phyloP scores from a whole-genome alignment of 1,139 yeast species.

The Yamadazyma taylorii region DNA sequence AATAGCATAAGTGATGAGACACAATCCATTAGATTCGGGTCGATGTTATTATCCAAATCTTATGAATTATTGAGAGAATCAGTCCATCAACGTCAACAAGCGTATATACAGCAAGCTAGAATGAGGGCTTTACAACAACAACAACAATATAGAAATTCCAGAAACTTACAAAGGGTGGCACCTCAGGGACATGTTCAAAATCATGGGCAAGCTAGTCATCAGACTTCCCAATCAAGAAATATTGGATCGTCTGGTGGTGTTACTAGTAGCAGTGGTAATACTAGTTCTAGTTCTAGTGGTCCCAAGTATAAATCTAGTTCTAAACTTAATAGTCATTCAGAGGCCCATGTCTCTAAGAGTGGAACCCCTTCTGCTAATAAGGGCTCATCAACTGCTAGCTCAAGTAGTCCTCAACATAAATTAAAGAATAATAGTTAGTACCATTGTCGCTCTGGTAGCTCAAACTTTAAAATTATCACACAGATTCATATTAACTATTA shows the following conservation, averaged over 20 bases:
- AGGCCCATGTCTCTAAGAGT: neutral
- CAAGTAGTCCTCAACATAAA: neutral
- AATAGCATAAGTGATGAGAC: slow-evolving; percentile 86
- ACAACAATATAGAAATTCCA: slow-evolving; percentile 20
- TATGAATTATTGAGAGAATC: slow-evolving; percentile 65
- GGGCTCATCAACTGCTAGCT: neutral
- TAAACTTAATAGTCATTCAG: slow-evolving; percentile 2
- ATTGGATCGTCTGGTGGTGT: neutral
- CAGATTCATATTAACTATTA: too few species aligned
- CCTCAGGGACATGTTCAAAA: slow-evolving; percentile 22
- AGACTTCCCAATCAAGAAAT: too few species aligned
- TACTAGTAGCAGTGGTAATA: neutral
- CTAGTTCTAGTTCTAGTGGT: slow-evolving; percentile 2
- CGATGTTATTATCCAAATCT: slow-evolving; percentile 85
- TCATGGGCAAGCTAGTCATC: neutral
- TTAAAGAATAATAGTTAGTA: neutral
- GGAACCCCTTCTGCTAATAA: neutral
- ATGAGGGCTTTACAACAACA: slow-evolving; percentile 48
- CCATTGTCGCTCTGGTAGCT: slow-evolving; percentile 2
- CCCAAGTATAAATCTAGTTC: slow-evolving; percentile 1
- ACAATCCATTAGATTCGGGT: slow-evolving; percentile 86
- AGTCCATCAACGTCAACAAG: slow-evolving; percentile 47
- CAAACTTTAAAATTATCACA: neutral
- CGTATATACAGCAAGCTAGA: slow-evolving; percentile 45
- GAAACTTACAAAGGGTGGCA: slow-evolving; percentile 18